A percentile compares a stretch with the other conserved stretches of the same genome.
These are phyloP conservation scores for Lactarius indigo DNA, from an alignment of 768 basidiomycete species.

Conservation along the genomic window DNA sequence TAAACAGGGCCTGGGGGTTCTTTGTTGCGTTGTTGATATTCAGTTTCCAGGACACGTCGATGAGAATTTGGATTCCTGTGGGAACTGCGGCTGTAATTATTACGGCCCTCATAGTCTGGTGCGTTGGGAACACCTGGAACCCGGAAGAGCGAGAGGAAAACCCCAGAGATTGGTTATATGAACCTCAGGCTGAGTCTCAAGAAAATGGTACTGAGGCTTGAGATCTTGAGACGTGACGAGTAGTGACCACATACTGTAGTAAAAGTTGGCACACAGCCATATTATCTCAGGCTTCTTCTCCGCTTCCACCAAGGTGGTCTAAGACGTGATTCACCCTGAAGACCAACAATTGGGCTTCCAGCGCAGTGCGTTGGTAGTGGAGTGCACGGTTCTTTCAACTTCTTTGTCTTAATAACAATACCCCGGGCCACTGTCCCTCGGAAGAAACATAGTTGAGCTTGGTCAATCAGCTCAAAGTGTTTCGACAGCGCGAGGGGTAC, in stretches of 20 bases:
- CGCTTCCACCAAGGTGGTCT: neutral
- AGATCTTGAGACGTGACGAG: neutral
- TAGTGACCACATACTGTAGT: neutral
- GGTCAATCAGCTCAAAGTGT: too few relatives aligned
- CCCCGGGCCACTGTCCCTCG: neutral
- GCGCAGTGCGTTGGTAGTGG: neutral
- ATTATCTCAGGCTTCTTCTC: neutral
- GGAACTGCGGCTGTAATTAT: neutral
- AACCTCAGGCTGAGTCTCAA: too few relatives aligned
- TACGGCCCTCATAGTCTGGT: constrained; percentile 3
- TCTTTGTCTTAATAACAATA: neutral
- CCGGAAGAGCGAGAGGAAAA: neutral
- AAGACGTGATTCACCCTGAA: neutral
- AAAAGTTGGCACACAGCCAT: neutral
- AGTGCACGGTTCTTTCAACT: neutral
- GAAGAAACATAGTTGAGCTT: neutral
- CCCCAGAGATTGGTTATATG: neutral
- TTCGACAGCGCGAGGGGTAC: too few relatives aligned
- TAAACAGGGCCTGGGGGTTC: constrained; percentile 38
- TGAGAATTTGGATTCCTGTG: neutral
- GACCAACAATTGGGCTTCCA: neutral
- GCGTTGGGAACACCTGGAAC: constrained; percentile 9
- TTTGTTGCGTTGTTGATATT: constrained; percentile 35
- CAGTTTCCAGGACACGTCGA: neutral
- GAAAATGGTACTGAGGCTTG: neutral